phyloP scores from a whole-genome alignment of 495 filamentous ascomycete genomes.

The Xylaria scruposa region DNA sequence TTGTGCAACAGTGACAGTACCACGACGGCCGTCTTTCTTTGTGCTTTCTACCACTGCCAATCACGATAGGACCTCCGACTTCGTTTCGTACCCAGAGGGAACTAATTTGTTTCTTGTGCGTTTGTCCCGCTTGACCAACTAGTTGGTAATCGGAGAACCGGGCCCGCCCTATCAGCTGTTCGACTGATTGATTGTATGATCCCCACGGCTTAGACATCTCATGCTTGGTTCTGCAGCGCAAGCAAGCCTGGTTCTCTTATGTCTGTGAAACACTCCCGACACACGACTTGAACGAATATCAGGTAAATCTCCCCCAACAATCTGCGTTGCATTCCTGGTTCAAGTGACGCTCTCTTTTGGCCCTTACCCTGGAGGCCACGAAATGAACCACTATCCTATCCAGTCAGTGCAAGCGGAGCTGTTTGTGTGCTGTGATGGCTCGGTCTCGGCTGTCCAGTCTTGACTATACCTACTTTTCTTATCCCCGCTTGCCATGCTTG shows the following conservation, averaged over 20 bases:
- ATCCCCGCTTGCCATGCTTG: conserved; percentile 18
- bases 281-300: conserved; percentile 30
- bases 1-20: conserved; percentile 31
- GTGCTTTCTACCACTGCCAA: conserved; percentile 2
- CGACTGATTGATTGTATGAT: conserved; percentile 21
- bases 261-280: conserved; percentile 43
- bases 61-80: neutral
- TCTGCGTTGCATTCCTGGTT: conserved; percentile 25
- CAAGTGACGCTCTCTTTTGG: conserved; percentile 19
- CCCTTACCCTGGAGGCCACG: conserved; percentile 25
- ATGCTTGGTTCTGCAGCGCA: conserved; percentile 19
- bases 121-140: conserved; percentile 11
- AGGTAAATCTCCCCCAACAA: conserved; percentile 35
- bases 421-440: conserved; percentile 30
- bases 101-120: conserved; percentile 11
- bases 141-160: neutral
- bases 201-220: conserved; percentile 10
- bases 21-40: neutral
- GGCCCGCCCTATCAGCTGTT: neutral
- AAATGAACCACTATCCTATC: conserved; percentile 16
- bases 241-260: conserved; percentile 19
- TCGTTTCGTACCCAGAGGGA: neutral
- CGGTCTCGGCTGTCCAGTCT: conserved; percentile 5
- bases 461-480: conserved; percentile 8
- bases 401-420: conserved; percentile 31